Evolutionary conservation across 768 basidiomycete genomes (phyloP).

Genomic region (Russula compacta): DNA sequence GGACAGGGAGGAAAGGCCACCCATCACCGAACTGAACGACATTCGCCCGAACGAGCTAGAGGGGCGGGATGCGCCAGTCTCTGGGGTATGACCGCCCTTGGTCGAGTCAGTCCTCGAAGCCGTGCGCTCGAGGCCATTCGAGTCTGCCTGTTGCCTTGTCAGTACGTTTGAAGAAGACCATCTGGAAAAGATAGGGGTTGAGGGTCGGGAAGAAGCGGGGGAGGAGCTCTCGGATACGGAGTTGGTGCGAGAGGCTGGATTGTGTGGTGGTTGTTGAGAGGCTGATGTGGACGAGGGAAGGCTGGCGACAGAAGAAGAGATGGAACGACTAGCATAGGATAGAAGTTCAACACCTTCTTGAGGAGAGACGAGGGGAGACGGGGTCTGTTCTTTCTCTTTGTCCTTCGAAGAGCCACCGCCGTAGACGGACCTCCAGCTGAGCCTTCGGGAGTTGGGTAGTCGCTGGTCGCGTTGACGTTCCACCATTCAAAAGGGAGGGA

Average conservation of each 20-base stretch:
- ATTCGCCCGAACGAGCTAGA: constrained; percentile 51
- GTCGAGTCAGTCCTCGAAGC: constrained; percentile 22
- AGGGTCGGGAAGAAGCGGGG: constrained; percentile 23
- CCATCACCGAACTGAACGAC: constrained; percentile 63
- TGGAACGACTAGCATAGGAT: constrained; percentile 23
- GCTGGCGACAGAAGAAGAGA: constrained; percentile 18
- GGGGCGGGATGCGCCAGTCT: constrained; percentile 23
- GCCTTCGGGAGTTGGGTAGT: constrained; percentile 21
- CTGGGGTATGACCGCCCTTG: constrained; percentile 7
- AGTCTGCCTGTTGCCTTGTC: constrained; percentile 36
- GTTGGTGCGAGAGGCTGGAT: constrained; percentile 23
- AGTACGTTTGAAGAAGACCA: constrained; percentile 26
- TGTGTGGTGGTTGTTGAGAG: constrained; percentile 4
- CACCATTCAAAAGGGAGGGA: constrained; percentile 16
- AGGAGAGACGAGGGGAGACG: constrained; percentile 22
- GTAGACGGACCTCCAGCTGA: constrained; percentile 26
- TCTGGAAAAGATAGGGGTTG: constrained; percentile 25
- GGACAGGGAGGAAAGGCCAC: constrained; percentile 54
- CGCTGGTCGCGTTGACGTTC: constrained; percentile 20
- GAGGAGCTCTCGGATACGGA: constrained; percentile 20
- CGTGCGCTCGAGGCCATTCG: constrained; percentile 44
- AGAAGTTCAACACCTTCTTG: constrained; percentile 27
- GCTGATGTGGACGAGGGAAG: constrained; percentile 20
- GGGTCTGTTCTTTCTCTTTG: constrained; percentile 15
- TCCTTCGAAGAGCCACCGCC: constrained; percentile 22